Evolutionary conservation across 371 early-diverging fungal species (phyloP).

Genomic region (Rozella allomycis): DNA sequence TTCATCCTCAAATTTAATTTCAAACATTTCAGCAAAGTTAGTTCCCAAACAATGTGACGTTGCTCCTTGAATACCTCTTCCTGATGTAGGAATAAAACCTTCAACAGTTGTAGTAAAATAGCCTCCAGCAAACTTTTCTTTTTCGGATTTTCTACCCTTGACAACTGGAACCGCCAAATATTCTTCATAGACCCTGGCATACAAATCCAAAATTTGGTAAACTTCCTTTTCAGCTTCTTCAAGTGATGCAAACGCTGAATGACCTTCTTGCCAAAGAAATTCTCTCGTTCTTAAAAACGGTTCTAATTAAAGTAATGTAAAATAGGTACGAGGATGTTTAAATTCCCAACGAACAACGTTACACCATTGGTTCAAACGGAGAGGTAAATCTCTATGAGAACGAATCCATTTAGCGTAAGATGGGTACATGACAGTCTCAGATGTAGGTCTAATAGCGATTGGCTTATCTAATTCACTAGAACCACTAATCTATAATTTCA

Average conservation of each 20-base stretch:
- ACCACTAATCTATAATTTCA: slow-evolving; percentile 33
- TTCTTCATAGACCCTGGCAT: slow-evolving; percentile 90
- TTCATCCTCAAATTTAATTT: slow-evolving; percentile 52
- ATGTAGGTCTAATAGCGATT: slow-evolving; percentile 98
- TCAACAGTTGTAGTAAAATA: slow-evolving; percentile 96
- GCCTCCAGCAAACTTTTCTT: slow-evolving; percentile 99
- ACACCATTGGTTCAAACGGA: slow-evolving; percentile 99
- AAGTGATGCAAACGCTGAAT: slow-evolving; percentile 88
- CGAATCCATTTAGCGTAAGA: slow-evolving; percentile 97
- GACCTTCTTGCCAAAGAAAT: slow-evolving; percentile 99
- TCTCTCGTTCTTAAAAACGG: slow-evolving; percentile 98
- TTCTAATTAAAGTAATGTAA: slow-evolving; percentile 20
- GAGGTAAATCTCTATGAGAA: slow-evolving; percentile 94
- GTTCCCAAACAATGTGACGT: slow-evolving; percentile 98
- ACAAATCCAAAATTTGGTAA: slow-evolving; percentile 75
- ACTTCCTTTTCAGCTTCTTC: slow-evolving; percentile 86
- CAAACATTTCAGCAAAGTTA: slow-evolving; percentile 99
- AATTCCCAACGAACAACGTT: slow-evolving; percentile 99
- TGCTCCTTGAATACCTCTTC: slow-evolving; percentile 98
- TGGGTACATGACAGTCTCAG: slow-evolving; percentile 99
- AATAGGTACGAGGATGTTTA: slow-evolving; percentile 75
- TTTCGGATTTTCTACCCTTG: slow-evolving; percentile 95
- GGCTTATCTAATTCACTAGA: slow-evolving; percentile 80
- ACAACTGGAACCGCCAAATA: slow-evolving; percentile 96
- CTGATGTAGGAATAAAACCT: slow-evolving; percentile 93